These are phyloP conservation scores for Truncatella angustata DNA, from an alignment of 2,329 filamentous ascomycete genomes.

Conservation along the genomic window DNA sequence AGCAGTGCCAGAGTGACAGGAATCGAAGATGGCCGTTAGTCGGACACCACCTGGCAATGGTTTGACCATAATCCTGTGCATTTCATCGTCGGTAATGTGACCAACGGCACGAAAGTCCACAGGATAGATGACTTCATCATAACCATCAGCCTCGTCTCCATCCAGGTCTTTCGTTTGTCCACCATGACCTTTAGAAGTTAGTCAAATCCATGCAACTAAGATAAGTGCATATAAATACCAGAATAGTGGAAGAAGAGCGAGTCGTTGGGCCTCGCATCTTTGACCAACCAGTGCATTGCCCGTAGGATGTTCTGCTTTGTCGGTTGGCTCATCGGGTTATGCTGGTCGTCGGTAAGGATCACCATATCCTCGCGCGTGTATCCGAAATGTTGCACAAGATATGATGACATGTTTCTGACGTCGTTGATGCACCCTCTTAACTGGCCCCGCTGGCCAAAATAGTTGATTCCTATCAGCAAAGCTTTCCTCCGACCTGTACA, in stretches of 20 bases:
- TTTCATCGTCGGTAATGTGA: constrained; percentile 76
- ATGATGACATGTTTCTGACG: constrained; percentile 93
- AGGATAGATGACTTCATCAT: constrained; percentile 77
- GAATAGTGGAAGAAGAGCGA: constrained; percentile 98
- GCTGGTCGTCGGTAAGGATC: constrained; percentile 91
- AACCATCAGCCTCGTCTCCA: constrained; percentile 75
- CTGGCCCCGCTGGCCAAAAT: constrained; percentile 89
- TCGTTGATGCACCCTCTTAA: constrained; percentile 95
- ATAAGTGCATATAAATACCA: constrained; percentile 50
- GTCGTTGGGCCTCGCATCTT: constrained; percentile 88
- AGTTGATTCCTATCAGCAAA: constrained; percentile 91
- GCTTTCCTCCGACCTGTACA: constrained; percentile 89
- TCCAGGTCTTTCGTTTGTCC: constrained; percentile 72
- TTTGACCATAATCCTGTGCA: constrained; percentile 74
- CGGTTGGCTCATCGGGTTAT: constrained; percentile 95
- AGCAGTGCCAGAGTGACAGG: constrained; percentile 75
- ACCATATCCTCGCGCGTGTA: constrained; percentile 98
- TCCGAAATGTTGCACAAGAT: constrained; percentile 83
- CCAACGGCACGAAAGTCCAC: constrained; percentile 69
- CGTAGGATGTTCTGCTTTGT: constrained; percentile 93
- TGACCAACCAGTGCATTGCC: constrained; percentile 97
- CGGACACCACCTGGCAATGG: constrained; percentile 80
- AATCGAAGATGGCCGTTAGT: constrained; percentile 79
- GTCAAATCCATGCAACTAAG: constrained; percentile 2
- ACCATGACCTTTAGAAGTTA: constrained; percentile 59